A percentile compares a stretch with the other conserved stretches of the same genome.
Conservation (phyloP, 805 yeast genomes). For the Saturnispora serradocipensis region DNA sequence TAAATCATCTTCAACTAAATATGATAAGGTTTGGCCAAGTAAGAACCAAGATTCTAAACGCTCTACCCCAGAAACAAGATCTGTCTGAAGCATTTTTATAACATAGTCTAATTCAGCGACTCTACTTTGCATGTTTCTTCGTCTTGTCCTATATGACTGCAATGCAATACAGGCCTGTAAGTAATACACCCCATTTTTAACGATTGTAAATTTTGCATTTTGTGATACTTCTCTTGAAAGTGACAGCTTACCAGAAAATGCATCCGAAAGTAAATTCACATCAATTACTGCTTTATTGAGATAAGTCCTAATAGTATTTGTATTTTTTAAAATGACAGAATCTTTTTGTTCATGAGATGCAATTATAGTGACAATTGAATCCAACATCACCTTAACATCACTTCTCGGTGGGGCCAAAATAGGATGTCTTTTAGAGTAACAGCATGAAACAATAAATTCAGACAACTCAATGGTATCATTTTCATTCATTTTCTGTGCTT, state of each 20-base stretch:
- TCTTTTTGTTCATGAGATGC: constrained; percentile 52
- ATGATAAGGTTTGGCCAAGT: constrained; percentile 71
- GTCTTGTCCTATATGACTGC: constrained; percentile 60
- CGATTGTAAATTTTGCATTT: constrained; percentile 29
- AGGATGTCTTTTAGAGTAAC: constrained; percentile 51
- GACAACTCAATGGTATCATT: constrained; percentile 29
- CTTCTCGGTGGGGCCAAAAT: constrained; percentile 50
- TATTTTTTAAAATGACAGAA: constrained; percentile 37
- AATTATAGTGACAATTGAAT: constrained; percentile 57
- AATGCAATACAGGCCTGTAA: constrained; percentile 60
- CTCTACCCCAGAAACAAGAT: constrained; percentile 54
- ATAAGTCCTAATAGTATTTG: constrained; percentile 35
- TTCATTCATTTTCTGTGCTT: constrained; percentile 31
- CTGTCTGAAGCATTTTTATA: constrained; percentile 53
- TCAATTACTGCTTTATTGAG: constrained; percentile 37
- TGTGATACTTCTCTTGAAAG: constrained; percentile 23
- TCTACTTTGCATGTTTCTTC: constrained; percentile 70
- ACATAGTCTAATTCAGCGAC: constrained; percentile 75
- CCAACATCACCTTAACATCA: constrained; percentile 66
- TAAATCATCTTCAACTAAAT: constrained; percentile 77
- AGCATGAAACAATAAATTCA: constrained; percentile 42
- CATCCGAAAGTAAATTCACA: constrained; percentile 35
- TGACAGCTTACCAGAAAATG: constrained; percentile 41
- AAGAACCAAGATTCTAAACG: constrained; percentile 83
- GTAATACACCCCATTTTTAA: constrained; percentile 53